Evolutionary conservation across 208 protist species (phyloP).

Genomic region (Leishmania mexicana): DNA sequence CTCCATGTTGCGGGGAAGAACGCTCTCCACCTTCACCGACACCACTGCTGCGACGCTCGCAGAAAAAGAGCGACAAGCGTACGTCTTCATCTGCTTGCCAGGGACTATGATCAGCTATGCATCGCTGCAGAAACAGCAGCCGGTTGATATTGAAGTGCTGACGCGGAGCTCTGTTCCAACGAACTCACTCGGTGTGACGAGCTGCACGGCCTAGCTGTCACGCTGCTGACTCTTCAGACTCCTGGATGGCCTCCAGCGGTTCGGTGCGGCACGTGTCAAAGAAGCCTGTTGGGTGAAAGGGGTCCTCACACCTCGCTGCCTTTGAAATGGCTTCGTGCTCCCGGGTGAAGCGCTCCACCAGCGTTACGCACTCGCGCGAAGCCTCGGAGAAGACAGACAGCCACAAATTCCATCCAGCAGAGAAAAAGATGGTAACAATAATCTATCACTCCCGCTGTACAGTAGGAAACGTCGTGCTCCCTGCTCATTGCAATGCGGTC

Average conservation of each 20-base stretch:
- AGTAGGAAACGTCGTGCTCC: slow-evolving; percentile 19
- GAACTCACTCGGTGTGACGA: slow-evolving; percentile 12
- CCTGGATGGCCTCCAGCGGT: slow-evolving; percentile 2
- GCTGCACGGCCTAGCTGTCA: slow-evolving; percentile 11
- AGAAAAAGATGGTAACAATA: slow-evolving; percentile 23
- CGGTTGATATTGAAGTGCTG: slow-evolving; percentile 7
- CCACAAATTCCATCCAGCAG: slow-evolving; percentile 31
- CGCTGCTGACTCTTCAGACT: background rate
- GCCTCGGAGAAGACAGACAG: slow-evolving; percentile 15
- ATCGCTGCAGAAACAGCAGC: slow-evolving; percentile 19
- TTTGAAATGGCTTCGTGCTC: slow-evolving; percentile 25
- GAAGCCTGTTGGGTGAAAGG: slow-evolving; percentile 24
- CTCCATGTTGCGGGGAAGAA: background rate
- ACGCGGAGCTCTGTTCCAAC: slow-evolving; percentile 19
- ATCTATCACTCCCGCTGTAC: slow-evolving; percentile 7
- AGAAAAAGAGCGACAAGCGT: slow-evolving; percentile 18
- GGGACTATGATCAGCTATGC: slow-evolving; percentile 12
- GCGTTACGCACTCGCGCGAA: slow-evolving; percentile 14
- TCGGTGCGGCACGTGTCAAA: slow-evolving; percentile 21
- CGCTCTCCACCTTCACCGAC: slow-evolving; percentile 13
- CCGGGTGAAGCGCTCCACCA: slow-evolving; percentile 21
- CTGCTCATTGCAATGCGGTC: slow-evolving; percentile 14
- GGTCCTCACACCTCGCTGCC: slow-evolving; percentile 15
- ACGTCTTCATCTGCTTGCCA: slow-evolving; percentile 22
- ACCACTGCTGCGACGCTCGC: slow-evolving; percentile 20